Conservation (phyloP, 331 rosid species). For the Arachis monticola region DNA sequence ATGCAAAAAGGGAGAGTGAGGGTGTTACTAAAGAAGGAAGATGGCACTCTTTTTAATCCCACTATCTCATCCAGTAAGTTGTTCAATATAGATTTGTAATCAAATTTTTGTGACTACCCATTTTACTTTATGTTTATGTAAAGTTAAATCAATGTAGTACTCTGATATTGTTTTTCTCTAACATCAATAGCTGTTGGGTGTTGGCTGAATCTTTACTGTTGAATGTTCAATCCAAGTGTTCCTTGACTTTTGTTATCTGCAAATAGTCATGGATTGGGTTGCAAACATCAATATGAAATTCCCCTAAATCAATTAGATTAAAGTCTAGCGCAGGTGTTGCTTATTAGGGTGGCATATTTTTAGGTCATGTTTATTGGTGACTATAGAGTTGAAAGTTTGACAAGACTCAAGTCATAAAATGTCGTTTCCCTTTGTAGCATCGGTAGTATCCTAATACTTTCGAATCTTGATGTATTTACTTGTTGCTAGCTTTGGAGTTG, state of each 20-base stretch:
- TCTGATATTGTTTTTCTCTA: neutral
- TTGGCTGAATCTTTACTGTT: neutral
- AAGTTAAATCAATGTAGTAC: neutral
- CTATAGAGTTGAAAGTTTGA: too few relatives aligned
- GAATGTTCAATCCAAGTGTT: too few relatives aligned
- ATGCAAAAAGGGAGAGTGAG: slow-evolving; percentile 91
- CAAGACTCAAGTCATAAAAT: too few relatives aligned
- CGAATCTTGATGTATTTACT: neutral
- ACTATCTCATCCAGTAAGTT: slow-evolving; percentile 73
- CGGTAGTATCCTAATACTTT: too few relatives aligned
- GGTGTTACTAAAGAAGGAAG: slow-evolving; percentile 77
- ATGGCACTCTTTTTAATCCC: slow-evolving; percentile 71
- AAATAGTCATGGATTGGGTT: too few relatives aligned
- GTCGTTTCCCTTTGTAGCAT: too few relatives aligned
- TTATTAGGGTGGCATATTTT: too few relatives aligned
- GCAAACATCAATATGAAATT: too few relatives aligned
- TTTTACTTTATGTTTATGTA: neutral
- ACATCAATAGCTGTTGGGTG: neutral
- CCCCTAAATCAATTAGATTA: too few relatives aligned
- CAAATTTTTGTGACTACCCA: neutral
- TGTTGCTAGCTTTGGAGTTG: slow-evolving; percentile 7
- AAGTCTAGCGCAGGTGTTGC: too few relatives aligned
- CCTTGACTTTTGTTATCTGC: too few relatives aligned
- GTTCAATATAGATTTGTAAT: neutral
- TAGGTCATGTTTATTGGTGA: too few relatives aligned